Base-by-base conservation (phyloP, 495 filamentous ascomycete species). In the Chaetomium cochliodes region DNA sequence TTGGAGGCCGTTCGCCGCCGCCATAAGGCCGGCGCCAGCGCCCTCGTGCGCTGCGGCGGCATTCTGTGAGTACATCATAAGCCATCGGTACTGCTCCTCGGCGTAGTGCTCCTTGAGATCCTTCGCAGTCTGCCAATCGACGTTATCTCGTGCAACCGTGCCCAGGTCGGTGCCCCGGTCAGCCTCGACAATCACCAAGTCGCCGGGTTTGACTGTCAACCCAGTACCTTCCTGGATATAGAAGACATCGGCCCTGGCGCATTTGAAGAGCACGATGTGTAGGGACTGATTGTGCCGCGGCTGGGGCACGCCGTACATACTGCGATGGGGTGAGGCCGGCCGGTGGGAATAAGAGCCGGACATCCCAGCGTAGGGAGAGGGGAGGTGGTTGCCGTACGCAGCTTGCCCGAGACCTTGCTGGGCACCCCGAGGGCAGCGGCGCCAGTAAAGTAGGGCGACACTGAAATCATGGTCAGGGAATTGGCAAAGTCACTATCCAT, bases 221-320 rank as follows among this genome's bases (percentile, higher is more conserved):
- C 96, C 96, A 15, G 92, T 97, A 51, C 92, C 92, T 74, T 97
- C 92, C 74, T 94, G 92, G 60, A 97, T 89, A 74, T 96, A 97
- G 74, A 97, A 98, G 22, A 98, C 91, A 70, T 97, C 96, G 51
- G 92, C 92, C 62, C 94, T 87, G 25, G 88, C 88, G 72, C 92
- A 96, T 72, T 98, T 98, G 82, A 98, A 98, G 3, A 92, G 88
- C 26, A 98, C 93, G 50, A 98, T 88, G 74, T 92, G 93, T 41
- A 97, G 79, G n/a, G 89, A 82, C 73, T 94, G 91, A 67, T 90
- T 91, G 65, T 89, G 88, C 63, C 88, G 88, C 9, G 87, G 85
- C 70, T 90, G 90, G 37, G 73, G 80, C 68, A 82, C 85, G 60
- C 77, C 83, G 73, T 78, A 89, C 82, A 83, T 88, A 78, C 67